Conservation (phyloP, 352 stramenopile genomes). For the Globisporangium middletonii region DNA sequence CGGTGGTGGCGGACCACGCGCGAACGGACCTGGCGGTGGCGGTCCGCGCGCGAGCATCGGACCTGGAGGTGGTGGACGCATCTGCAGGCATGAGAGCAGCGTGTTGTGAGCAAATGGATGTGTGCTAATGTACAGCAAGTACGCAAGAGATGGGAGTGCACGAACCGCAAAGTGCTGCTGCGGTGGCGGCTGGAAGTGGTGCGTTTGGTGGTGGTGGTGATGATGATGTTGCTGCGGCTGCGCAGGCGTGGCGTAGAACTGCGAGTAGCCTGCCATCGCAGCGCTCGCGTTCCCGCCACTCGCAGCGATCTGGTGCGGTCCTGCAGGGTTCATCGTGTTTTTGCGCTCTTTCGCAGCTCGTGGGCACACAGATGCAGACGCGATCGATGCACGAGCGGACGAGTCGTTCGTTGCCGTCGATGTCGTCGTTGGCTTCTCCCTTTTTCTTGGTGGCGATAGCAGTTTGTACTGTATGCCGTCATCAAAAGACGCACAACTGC, state of each 20-base stretch:
- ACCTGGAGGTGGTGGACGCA: conserved; percentile 33
- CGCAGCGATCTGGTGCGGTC: conserved; percentile 19
- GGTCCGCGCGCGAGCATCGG: conserved; percentile 14
- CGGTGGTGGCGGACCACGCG: conserved; percentile 8
- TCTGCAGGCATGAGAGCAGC: conserved; percentile 1
- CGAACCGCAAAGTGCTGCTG: conserved; percentile 8
- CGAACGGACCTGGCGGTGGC: conserved; percentile 8
- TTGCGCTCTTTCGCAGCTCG: no score
- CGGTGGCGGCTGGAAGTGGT: conserved; percentile 5
- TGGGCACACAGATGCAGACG: not conserved
- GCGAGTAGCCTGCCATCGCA: conserved; percentile 56
- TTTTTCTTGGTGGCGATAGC: not conserved
- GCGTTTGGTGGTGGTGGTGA: conserved; percentile 5
- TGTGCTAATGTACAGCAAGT: not conserved
- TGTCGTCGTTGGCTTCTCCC: not conserved
- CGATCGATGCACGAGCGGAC: not conserved
- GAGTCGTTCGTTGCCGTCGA: not conserved
- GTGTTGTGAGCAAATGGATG: not conserved
- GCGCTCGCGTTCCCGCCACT: conserved; percentile 28
- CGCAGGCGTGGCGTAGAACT: conserved; percentile 46
- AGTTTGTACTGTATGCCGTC: no score
- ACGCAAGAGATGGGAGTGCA: not conserved
- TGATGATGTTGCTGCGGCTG: conserved; percentile 6
- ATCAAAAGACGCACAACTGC: no score
- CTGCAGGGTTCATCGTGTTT: conserved; percentile 25